A percentile compares a stretch with the other conserved stretches of the same genome.
Conservation (phyloP, 106 monocot species). For the Posidonia australis region DNA sequence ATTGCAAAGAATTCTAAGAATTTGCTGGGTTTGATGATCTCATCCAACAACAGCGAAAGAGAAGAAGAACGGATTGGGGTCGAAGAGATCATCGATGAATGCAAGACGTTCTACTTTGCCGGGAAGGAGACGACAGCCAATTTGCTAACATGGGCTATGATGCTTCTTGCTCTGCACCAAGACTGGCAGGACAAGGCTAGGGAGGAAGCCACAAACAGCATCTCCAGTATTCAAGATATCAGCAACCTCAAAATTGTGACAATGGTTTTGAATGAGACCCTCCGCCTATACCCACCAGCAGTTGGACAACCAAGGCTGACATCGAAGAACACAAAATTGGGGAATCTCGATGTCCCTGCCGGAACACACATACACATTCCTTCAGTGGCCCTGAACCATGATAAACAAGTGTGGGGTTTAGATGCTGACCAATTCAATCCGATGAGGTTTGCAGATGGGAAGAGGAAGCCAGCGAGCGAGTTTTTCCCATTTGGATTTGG, state of each 20-base stretch:
- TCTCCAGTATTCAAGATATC: conserved; percentile 30
- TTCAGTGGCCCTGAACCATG: conserved; percentile 36
- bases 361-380: conserved; percentile 46
- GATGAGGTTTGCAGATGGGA: conserved; percentile 33
- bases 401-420: conserved; percentile 49
- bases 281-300: conserved; percentile 62
- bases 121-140: conserved; percentile 85
- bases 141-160: conserved; percentile 58
- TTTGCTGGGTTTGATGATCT: conserved; percentile 63
- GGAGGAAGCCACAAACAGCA: conserved; percentile 39
- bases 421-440: conserved; percentile 68
- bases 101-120: conserved; percentile 92
- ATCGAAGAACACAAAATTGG: conserved; percentile 31
- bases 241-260: conserved; percentile 49
- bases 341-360: conserved; percentile 31
- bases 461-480: conserved; percentile 20
- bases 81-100: conserved; percentile 76
- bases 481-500: conserved; percentile 66
- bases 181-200: conserved; percentile 75
- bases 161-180: conserved; percentile 54
- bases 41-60: conserved; percentile 28
- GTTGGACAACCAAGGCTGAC: conserved; percentile 23
- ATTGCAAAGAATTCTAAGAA: conserved; percentile 39
- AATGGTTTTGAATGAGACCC: conserved; percentile 71
- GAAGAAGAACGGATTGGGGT: conserved; percentile 33